Base-by-base conservation (phyloP, 306 rosid genomes). In the Fagus sylvatica region DNA sequence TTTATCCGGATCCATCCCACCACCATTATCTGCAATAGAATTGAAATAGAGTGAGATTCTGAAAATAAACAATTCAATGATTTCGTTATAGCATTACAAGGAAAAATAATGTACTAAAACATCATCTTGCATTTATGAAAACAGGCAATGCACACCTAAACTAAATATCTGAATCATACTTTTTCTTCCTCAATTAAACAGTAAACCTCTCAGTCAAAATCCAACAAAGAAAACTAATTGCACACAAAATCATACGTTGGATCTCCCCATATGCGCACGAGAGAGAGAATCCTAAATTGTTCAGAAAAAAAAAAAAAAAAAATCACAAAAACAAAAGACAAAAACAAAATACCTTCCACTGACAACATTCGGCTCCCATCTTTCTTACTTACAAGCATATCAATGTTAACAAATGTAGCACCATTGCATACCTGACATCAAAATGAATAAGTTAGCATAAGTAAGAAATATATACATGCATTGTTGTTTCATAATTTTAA, bases 1-100 rank as follows among this genome's bases (percentile, higher is more conserved):
- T 87, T 93, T 96, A 73, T 96, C 97, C 2, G 99, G 98, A 88
- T 84, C 84, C 99, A 96, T 96, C 79, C 99, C 99, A 79, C 99
- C 99, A 48, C 99, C 99, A 80, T 96, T 88, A 90, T 96, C 99
- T 96, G 91, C 75, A 88, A 81, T n/a, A 69, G 71, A 86, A 72
- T 40, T 16, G 68, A 74, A 77, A 77, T 55, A 32, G 64, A 75
- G 51, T 62, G 46, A 84, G 71, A 77, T 36, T 53, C 30, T 33
- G 33, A 82, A 60, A 51, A 69, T 22, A 41, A 42, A 65, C 53
- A 46, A 2, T 15, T 10, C 51, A 46, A 46, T 10, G 34, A 11
- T 60, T 40, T 30, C 39, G 11, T 10, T 32, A 56, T 2, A 57
- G 64, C 64, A 61, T 33, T 61, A 6, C 68, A 11, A 10, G 19